phyloP scores from a whole-genome alignment of 2,329 filamentous ascomycete genomes.

The Myriosclerotinia duriaeana region DNA sequence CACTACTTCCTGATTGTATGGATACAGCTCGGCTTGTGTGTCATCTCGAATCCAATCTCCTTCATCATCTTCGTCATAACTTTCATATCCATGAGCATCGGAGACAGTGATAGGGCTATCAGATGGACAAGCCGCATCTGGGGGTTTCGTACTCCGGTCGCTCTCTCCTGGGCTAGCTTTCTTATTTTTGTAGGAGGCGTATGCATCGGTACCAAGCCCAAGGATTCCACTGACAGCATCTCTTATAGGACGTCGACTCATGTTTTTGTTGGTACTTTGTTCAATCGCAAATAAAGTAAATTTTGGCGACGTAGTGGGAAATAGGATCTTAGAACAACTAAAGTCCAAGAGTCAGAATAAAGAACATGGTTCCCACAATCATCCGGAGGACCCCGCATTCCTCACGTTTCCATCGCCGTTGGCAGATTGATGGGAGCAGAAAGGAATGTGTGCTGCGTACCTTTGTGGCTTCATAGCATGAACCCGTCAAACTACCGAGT shows the following conservation, averaged over 20 bases:
- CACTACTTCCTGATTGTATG: slow-evolving; percentile 2
- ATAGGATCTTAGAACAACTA: background rate
- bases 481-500: background rate
- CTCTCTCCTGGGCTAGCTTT: background rate
- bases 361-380: background rate
- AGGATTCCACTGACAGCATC: slow-evolving; percentile 3
- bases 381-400: slow-evolving; percentile 3
- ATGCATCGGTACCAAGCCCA: slow-evolving; percentile 9
- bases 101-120: background rate
- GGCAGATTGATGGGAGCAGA: background rate
- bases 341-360: background rate
- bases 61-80: slow-evolving; percentile 21
- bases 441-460: background rate
- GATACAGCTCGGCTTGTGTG: slow-evolving; percentile 12
- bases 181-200: slow-evolving; percentile 14
- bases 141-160: background rate
- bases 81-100: slow-evolving; percentile 2
- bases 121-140: background rate
- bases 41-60: slow-evolving; percentile 21
- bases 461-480: slow-evolving; percentile 2
- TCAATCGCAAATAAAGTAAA: background rate
- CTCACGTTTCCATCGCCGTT: background rate
- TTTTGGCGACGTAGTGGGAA: too few species aligned
- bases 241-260: background rate
- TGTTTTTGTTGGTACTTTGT: background rate